Conservation (phyloP, 805 yeast genomes). For the Tetrapisispora iriomotensis region DNA sequence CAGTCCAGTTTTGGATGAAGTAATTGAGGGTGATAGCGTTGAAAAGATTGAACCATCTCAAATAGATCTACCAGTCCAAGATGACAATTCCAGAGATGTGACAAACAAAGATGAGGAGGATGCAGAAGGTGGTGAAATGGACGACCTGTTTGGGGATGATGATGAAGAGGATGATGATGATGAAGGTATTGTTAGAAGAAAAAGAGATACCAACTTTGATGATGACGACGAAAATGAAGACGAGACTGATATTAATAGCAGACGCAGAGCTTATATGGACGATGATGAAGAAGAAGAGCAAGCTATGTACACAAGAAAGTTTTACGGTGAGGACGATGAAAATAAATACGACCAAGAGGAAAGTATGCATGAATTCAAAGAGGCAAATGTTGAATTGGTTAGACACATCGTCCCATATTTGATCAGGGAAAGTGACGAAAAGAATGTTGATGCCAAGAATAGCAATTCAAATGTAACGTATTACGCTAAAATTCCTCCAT, state of each 20-base stretch:
- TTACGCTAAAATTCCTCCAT: slow-evolving; percentile 68
- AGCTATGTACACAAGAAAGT: slow-evolving; percentile 27
- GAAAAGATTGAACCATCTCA: too few relatives aligned
- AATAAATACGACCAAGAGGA: slow-evolving; percentile 26
- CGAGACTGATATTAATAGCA: slow-evolving; percentile 12
- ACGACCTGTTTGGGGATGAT: slow-evolving; percentile 36
- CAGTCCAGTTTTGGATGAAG: not conserved
- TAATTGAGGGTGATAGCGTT: not conserved
- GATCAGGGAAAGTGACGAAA: slow-evolving; percentile 24
- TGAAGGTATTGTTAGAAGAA: slow-evolving; percentile 6
- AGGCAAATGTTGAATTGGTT: slow-evolving; percentile 31
- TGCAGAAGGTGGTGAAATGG: slow-evolving; percentile 31
- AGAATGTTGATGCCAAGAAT: not conserved
- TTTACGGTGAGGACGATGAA: slow-evolving; percentile 26
- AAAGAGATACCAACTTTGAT: not conserved
- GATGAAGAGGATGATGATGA: slow-evolving; percentile 24
- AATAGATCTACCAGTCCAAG: not conserved
- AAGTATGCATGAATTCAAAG: slow-evolving; percentile 29
- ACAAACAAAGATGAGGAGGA: slow-evolving; percentile 1
- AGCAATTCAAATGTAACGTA: slow-evolving; percentile 30
- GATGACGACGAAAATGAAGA: slow-evolving; percentile 20
- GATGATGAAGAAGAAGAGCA: slow-evolving; percentile 31
- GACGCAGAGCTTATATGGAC: slow-evolving; percentile 18
- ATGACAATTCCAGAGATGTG: too few relatives aligned
- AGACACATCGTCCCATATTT: slow-evolving; percentile 39